A percentile compares a stretch with the other conserved stretches of the same genome.
Conservation (phyloP, 345 rosid genomes). For the Corymbia maculata region DNA sequence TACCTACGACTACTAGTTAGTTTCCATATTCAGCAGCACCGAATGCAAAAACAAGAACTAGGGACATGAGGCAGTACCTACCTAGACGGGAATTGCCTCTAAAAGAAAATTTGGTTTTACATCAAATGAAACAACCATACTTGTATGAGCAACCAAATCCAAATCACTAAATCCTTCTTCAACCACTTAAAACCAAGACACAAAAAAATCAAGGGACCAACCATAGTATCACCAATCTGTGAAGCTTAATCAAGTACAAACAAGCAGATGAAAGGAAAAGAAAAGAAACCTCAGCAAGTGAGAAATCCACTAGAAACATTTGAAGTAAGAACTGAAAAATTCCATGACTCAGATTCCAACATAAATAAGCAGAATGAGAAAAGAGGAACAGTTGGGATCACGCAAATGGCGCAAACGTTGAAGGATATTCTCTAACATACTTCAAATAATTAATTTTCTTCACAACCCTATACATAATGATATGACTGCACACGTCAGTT, state of each 20-base stretch:
- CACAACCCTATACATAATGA: not conserved
- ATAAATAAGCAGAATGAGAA: not conserved
- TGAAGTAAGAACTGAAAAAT: no score
- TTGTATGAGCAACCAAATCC: not conserved
- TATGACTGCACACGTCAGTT: not conserved
- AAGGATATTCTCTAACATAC: not conserved
- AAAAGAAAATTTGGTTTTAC: not conserved
- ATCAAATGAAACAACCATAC: not conserved
- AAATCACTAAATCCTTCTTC: not conserved
- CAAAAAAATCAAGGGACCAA: not conserved
- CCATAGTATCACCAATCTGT: not conserved
- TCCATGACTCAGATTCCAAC: not conserved
- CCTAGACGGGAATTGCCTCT: not conserved
- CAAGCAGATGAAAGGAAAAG: not conserved
- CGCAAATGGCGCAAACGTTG: rapidly evolving
- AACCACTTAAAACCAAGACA: not conserved
- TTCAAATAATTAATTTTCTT: not conserved
- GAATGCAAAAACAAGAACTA: not conserved
- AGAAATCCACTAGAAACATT: not conserved
- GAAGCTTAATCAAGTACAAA: not conserved
- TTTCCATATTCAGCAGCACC: not conserved
- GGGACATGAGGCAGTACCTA: not conserved
- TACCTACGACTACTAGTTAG: not conserved
- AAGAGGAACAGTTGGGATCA: not conserved
- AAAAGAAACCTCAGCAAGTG: not conserved